A percentile compares a stretch with the other conserved stretches of the same genome.
Evolutionary conservation across 2,329 filamentous ascomycete species (phyloP).

Genomic region (Aspergillus japonicus): DNA sequence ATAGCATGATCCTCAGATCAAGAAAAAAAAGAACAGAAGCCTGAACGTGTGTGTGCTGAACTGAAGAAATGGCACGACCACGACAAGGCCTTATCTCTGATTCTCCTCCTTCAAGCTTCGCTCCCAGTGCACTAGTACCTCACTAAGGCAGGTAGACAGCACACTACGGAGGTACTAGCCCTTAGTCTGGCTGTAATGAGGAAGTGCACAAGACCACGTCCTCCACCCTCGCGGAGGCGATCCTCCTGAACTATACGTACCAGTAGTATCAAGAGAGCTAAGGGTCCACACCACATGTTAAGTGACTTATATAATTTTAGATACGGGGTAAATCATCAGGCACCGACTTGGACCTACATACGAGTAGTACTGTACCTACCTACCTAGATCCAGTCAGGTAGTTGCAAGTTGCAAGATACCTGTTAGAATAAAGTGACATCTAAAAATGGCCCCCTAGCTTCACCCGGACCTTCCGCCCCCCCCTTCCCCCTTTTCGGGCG

Average conservation of each 20-base stretch:
- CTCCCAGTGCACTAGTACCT: slow-evolving; percentile 15
- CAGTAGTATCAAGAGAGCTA: not conserved
- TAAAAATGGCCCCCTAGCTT: not conserved
- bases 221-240: not conserved
- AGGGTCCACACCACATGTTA: not conserved
- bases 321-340: not conserved
- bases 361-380: too few relatives aligned
- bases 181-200: not conserved
- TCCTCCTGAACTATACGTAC: not conserved
- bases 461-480: not conserved
- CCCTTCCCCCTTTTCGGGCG: slow-evolving; percentile 12
- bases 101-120: slow-evolving; percentile 3
- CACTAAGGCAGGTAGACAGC: slow-evolving; percentile 5
- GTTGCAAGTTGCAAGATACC: not conserved
- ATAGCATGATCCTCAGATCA: too few relatives aligned
- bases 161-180: not conserved
- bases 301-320: slow-evolving; percentile 4
- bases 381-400: not conserved
- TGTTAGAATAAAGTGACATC: not conserved
- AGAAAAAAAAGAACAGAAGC: not conserved
- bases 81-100: slow-evolving; percentile 4
- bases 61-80: not conserved
- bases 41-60: not conserved
- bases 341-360: not conserved
- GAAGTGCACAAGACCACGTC: not conserved